Conservation (phyloP, 192 early-diverging fungal genomes). For the Coemansia sp. region DNA sequence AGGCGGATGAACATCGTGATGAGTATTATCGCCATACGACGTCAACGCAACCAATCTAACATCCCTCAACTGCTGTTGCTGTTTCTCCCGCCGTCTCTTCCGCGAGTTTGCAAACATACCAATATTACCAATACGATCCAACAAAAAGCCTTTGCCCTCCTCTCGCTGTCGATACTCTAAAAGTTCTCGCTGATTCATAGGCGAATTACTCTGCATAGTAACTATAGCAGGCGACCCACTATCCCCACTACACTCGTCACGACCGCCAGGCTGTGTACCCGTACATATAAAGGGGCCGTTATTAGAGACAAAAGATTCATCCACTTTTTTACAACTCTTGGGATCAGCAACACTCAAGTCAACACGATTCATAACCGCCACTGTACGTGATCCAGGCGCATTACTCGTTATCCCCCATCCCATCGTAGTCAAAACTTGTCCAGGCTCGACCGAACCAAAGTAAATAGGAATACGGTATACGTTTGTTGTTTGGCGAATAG, state of each 20-base stretch:
- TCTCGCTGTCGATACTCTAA: neutral
- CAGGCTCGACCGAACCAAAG: slow-evolving; percentile 29
- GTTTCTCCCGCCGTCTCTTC: neutral
- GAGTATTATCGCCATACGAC: slow-evolving; percentile 51
- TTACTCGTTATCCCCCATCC: slow-evolving; percentile 57
- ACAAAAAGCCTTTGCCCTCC: neutral
- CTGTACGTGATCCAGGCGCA: slow-evolving; percentile 17
- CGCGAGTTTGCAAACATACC: neutral
- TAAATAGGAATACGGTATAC: slow-evolving; percentile 42
- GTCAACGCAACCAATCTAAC: slow-evolving; percentile 50
- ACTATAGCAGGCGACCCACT: slow-evolving; percentile 46
- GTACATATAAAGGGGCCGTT: slow-evolving; percentile 54
- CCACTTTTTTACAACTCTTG: slow-evolving; percentile 23
- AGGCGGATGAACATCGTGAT: slow-evolving; percentile 32
- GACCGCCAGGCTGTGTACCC: slow-evolving; percentile 21
- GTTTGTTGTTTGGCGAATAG: neutral
- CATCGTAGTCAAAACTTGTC: slow-evolving; percentile 31
- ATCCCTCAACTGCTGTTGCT: neutral
- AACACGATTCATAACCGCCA: slow-evolving; percentile 34
- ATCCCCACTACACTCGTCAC: slow-evolving; percentile 56
- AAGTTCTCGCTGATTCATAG: neutral
- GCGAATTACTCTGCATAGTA: slow-evolving; percentile 3
- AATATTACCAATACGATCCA: neutral
- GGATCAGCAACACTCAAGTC: slow-evolving; percentile 25
- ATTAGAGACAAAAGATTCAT: slow-evolving; percentile 23